Conservation (phyloP, 2,329 filamentous ascomycete species). For the Diaporthe caulivora region DNA sequence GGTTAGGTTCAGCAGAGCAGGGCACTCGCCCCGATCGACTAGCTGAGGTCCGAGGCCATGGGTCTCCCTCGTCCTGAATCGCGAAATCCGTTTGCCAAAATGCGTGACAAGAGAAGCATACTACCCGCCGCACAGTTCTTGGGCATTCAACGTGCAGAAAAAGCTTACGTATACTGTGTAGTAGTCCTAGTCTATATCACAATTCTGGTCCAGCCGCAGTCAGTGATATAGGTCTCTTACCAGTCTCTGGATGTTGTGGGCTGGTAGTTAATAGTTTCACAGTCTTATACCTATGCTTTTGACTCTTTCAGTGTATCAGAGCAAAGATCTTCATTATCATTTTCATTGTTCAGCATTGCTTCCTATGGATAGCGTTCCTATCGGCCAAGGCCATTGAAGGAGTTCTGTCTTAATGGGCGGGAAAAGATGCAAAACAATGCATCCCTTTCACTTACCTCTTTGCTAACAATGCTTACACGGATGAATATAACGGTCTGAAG, state of each 20-base stretch:
- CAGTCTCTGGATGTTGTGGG: neutral
- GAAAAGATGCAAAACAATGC: too few species aligned
- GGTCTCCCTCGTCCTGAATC: neutral
- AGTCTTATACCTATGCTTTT: neutral
- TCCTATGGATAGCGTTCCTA: too few species aligned
- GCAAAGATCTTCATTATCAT: too few species aligned
- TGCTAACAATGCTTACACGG: too few species aligned
- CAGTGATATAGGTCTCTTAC: neutral
- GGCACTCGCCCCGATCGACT: conserved; percentile 4
- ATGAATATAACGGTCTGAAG: too few species aligned
- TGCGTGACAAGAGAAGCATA: neutral
- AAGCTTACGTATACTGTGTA: neutral
- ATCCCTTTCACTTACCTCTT: too few species aligned
- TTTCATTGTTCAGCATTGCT: too few species aligned
- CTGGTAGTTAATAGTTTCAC: fast-evolving
- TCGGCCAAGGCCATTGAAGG: too few species aligned
- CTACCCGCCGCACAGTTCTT: neutral
- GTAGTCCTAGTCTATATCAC: neutral
- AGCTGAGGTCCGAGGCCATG: neutral
- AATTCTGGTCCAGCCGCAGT: neutral
- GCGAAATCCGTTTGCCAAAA: neutral
- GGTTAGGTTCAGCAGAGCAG: neutral
- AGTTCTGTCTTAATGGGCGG: too few species aligned
- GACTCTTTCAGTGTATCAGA: too few species aligned
- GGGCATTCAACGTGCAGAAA: neutral